These are phyloP conservation scores for Jatropha multifida DNA, from an alignment of 441 rosid species.

Conservation along the genomic window DNA sequence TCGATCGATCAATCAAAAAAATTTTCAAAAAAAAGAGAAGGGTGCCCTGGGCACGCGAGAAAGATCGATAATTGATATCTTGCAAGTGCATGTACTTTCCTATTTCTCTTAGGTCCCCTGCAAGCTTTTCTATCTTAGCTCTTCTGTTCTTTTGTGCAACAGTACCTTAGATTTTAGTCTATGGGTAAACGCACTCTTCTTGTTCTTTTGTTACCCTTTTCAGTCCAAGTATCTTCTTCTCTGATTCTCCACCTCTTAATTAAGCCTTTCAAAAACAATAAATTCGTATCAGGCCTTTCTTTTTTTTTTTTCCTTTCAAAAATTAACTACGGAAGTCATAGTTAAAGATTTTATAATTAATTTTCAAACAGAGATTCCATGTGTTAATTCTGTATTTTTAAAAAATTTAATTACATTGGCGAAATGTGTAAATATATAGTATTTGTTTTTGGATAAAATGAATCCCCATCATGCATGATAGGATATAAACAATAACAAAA, in stretches of 20 bases:
- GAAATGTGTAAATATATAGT: no score
- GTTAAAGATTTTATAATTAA: no score
- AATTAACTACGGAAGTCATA: no score
- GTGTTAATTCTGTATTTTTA: no score
- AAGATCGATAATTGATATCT: neutral
- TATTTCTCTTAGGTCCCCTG: neutral
- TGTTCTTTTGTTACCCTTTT: neutral
- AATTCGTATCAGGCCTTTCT: no score
- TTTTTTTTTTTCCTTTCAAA: no score
- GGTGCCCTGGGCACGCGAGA: neutral
- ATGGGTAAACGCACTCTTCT: conserved; percentile 1
- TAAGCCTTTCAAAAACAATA: no score
- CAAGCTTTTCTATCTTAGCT: neutral
- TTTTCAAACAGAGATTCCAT: no score
- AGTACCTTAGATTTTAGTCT: neutral
- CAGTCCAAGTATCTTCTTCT: conserved; percentile 4
- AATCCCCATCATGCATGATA: neutral
- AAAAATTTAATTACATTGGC: no score
- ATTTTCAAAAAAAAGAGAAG: neutral
- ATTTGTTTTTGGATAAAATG: no score
- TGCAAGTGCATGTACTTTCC: neutral
- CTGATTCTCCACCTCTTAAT: neutral
- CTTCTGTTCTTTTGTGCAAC: neutral
- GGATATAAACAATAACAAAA: neutral
- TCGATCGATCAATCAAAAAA: neutral